Evolutionary conservation across 306 rosid genomes (phyloP).

Genomic region (Hippophae tibetana): DNA sequence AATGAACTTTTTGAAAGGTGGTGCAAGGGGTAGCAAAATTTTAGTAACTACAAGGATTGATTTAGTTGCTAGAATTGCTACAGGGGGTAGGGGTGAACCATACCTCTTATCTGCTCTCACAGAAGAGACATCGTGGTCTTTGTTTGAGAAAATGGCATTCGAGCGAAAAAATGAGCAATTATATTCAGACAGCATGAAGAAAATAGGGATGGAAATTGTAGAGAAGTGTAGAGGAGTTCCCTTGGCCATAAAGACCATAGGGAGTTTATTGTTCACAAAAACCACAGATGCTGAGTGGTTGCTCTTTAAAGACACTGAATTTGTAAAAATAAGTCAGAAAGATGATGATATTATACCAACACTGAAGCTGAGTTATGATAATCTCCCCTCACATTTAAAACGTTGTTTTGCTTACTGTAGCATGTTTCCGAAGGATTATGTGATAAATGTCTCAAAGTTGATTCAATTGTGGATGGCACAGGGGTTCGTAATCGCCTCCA

Average conservation of each 20-base stretch:
- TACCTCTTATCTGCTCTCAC: neutral
- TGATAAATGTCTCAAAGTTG: too few species aligned
- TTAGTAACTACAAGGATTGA: conserved; percentile 2
- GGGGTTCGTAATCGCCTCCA: neutral
- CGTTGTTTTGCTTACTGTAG: conserved; percentile 10
- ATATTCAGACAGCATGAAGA: neutral
- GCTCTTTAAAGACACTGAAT: neutral
- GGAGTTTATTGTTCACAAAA: neutral
- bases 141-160: conserved; percentile 4
- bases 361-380: neutral
- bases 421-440: conserved; percentile 4
- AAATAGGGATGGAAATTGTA: conserved; percentile 13
- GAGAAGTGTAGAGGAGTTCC: conserved; percentile 15
- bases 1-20: neutral
- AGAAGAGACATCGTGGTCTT: neutral
- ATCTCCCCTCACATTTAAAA: conserved; percentile 1
- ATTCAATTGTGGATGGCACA: neutral
- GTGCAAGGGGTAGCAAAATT: conserved; percentile 12
- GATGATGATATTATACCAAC: neutral
- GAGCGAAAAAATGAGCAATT: neutral
- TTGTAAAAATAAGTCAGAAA: neutral
- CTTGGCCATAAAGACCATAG: neutral
- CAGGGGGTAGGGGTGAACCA: neutral
- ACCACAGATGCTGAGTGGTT: neutral
- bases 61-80: neutral